Conservation (phyloP, 2,329 filamentous ascomycete species). For the Cadophora sp. region DNA sequence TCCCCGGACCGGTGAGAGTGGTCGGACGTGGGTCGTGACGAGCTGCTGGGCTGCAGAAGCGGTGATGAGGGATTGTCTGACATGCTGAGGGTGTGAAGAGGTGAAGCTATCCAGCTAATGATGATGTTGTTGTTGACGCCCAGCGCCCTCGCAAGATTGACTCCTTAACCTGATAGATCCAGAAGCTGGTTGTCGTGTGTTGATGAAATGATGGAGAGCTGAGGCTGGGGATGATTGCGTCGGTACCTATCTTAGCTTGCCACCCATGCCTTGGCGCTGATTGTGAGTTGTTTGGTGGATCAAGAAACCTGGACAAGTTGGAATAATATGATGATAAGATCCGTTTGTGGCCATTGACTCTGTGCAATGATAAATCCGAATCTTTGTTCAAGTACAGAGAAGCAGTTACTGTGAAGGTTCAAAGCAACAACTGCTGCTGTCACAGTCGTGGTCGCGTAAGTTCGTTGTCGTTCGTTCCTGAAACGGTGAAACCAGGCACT, state of each 20-base stretch:
- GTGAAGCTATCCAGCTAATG: conserved; percentile 1
- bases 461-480: conserved; percentile 3
- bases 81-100: conserved; percentile 27
- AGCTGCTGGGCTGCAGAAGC: conserved; percentile 32
- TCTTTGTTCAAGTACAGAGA: background rate
- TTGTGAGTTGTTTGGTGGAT: background rate
- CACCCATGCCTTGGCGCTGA: background rate
- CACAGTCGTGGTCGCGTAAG: background rate
- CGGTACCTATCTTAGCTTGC: conserved; percentile 14
- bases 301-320: background rate
- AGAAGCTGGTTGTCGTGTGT: conserved; percentile 18
- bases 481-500: background rate
- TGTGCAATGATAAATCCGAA: too few species aligned
- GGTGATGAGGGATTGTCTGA: conserved; percentile 42
- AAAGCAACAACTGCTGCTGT: background rate
- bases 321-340: background rate
- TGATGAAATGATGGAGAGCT: conserved; percentile 16
- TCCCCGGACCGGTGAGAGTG: conserved; percentile 35
- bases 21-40: conserved; percentile 35
- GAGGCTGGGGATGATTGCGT: conserved; percentile 25
- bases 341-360: too few species aligned
- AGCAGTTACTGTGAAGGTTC: background rate
- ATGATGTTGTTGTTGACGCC: conserved; percentile 21
- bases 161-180: background rate
- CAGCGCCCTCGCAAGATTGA: conserved; percentile 19